Evolutionary conservation across 345 rosid species (phyloP), one percentile per base, ranked within the genome.

Genomic region (Linum tenue): DNA sequence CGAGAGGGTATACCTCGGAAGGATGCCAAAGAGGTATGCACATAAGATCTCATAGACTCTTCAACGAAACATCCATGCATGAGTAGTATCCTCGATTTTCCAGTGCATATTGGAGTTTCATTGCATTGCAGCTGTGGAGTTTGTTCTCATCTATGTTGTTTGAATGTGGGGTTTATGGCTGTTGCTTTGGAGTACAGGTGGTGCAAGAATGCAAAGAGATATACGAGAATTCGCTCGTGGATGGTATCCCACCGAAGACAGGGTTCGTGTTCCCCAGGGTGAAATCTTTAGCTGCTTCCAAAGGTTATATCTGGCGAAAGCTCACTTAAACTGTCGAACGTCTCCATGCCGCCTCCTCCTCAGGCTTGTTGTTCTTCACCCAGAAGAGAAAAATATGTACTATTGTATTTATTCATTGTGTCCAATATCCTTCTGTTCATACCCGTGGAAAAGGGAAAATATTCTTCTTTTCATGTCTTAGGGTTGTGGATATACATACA

Each of bases 121-220:
- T 5, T 43, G 50, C 50, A 7, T 11, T 43, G 31, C 31, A 22
- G 31, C 31, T 22, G 31, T 22, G 31, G 31, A 22, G 31, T 43
- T 4, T 11, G 2, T 43, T 7, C 6, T 11, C 6, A 11, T 5
- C 50, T 7, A 43, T 4, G 10, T 43, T 43, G 50, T 5, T 43
- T 7, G 10, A 5, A 43, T 43, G 6, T 43, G 50, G 6, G 6
- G 50, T 43, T 2, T 43, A 11, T 7, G 50, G 50, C 1, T 43
- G 6, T 43, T 11, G 31, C 31, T 22, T 22, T 22, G 31, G 31
- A 22, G 31, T 43, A 61, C 80, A 94, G 99, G 97, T 95, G 44
- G 91, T 91, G 56, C 97, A 89, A 79, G 99, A 95, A 72, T 95
- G 99, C 86, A 91, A 72, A 78, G 99, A 91, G 69, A 91, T 95